These are phyloP conservation scores for Mollisia scopiformis DNA, from an alignment of 2,329 filamentous ascomycete genomes.

Conservation along the genomic window DNA sequence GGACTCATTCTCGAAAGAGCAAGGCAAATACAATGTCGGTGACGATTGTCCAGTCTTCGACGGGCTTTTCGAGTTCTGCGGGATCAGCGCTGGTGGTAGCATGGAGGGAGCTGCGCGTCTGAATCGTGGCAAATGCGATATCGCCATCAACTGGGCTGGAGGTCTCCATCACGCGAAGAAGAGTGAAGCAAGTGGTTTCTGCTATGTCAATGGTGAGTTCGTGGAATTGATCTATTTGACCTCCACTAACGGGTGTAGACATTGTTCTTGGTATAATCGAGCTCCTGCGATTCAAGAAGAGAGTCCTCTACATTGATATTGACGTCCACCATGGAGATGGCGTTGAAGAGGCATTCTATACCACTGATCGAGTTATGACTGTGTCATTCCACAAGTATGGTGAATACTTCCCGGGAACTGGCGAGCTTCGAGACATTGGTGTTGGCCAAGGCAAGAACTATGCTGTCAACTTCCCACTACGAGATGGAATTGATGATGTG, in stretches of 20 bases:
- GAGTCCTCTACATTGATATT: slow-evolving; percentile 97
- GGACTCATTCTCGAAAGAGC: slow-evolving; percentile 89
- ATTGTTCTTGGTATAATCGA: slow-evolving; percentile 96
- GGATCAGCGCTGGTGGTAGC: slow-evolving; percentile 90
- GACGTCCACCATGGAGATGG: slow-evolving; percentile 94
- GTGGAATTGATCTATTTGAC: background rate
- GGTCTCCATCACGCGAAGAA: slow-evolving; percentile 98
- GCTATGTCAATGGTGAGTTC: slow-evolving; percentile 93
- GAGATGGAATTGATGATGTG: slow-evolving; percentile 87
- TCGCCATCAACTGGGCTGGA: slow-evolving; percentile 98
- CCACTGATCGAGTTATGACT: slow-evolving; percentile 90
- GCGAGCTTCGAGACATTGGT: slow-evolving; percentile 83
- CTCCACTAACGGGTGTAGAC: slow-evolving; percentile 61
- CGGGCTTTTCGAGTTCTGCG: slow-evolving; percentile 95
- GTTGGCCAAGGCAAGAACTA: slow-evolving; percentile 89
- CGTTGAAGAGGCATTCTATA: slow-evolving; percentile 92
- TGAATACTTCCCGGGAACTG: slow-evolving; percentile 93
- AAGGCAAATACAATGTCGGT: slow-evolving; percentile 91
- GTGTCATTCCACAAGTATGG: slow-evolving; percentile 97
- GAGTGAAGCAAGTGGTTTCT: slow-evolving; percentile 94
- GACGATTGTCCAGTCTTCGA: slow-evolving; percentile 98
- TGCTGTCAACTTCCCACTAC: slow-evolving; percentile 86
- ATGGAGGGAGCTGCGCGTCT: slow-evolving; percentile 92
- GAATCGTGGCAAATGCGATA: slow-evolving; percentile 89
- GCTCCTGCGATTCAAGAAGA: slow-evolving; percentile 84